Base-by-base conservation (phyloP, 2,329 filamentous ascomycete genomes). In the Penicillium brasilianum region DNA sequence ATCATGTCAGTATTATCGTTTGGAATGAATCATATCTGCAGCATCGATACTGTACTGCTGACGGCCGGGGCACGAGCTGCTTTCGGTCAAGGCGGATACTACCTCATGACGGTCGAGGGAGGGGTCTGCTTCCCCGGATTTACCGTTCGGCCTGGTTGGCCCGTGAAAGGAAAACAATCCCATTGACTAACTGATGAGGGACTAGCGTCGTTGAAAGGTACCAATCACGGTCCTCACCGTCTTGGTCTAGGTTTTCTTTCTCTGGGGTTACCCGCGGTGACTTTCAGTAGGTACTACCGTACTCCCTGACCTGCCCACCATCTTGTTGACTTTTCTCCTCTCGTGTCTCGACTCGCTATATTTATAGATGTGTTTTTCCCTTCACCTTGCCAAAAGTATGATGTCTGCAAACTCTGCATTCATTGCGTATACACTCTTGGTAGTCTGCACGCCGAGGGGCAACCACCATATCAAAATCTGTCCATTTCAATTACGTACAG, bases 121-220 rank as follows among this genome's bases (percentile, higher is more conserved):
- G 28, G 28, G 48, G 16, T 34, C 6, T 50, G 25, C 34, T 56
- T 56, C 53, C 53, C 53, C 53, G 41, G 53, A 56, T 56, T 56
- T 56, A 22, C 53, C 28, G 10, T 34, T 22, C n/a, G 25, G n/a
- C 30, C 34, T 37, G 36, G 32, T 53, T 37, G 50, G 50, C 25
- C 34, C 32, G 20, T 53, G 18, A 25, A 10, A n/a, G n/a, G 22
- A 30, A 30, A 11, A 48, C 44, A 30, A 48, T 48, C 1, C 44
- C 44, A n/a, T 48, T 48, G n/a, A 10, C 44, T 28, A 7, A 9
- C 44, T 8, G 10, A 0, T 10, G 30, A 5, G 2, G 25, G 25
- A 30, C 44, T 48, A 48, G 44, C 44, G 44, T n/a, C 3, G 7
- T n/a, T 10, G 9, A 16, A 48, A 30, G 11, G 9, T 7, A n/a